These are phyloP conservation scores for Epithele typhae DNA, from an alignment of 768 basidiomycete species.

Conservation along the genomic window DNA sequence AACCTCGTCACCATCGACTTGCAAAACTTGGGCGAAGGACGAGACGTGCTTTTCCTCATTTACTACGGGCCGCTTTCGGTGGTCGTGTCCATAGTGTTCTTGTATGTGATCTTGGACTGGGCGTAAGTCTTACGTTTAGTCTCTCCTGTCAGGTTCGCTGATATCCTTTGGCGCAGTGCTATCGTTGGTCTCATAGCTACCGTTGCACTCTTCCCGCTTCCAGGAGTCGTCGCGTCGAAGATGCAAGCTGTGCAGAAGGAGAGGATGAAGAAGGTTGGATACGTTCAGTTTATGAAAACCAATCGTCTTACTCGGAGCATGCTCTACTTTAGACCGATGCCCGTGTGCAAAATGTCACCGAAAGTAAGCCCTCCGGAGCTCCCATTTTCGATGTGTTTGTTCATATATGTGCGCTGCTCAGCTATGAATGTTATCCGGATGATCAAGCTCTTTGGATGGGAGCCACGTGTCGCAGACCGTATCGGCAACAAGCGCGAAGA, in stretches of 20 bases:
- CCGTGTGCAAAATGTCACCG: constrained; percentile 40
- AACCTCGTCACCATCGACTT: constrained; percentile 71
- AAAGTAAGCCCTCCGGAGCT: constrained; percentile 25
- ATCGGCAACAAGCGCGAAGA: constrained; percentile 55
- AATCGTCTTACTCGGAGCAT: no score
- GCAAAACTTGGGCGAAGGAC: constrained; percentile 23
- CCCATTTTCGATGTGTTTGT: no score
- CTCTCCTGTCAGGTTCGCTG: no score
- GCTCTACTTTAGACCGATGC: constrained; percentile 35
- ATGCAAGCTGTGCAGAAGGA: constrained; percentile 32
- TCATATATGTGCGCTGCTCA: constrained; percentile 21
- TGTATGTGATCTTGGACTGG: constrained; percentile 47
- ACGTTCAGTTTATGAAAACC: no score
- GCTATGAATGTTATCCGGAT: constrained; percentile 38
- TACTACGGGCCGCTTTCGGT: constrained; percentile 38
- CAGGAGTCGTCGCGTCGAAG: constrained; percentile 34
- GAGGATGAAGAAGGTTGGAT: constrained; percentile 37
- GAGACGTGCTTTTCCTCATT: constrained; percentile 23
- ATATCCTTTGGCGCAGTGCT: constrained; percentile 32
- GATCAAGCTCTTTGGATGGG: constrained; percentile 47
- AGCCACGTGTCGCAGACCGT: constrained; percentile 43
- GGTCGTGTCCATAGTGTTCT: constrained; percentile 35
- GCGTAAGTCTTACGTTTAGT: constrained; percentile 34
- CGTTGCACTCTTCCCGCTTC: constrained; percentile 37
- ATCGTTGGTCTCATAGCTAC: constrained; percentile 40